Base-by-base conservation (phyloP, 2,329 filamentous ascomycete genomes). In the Penicillium sp. region DNA sequence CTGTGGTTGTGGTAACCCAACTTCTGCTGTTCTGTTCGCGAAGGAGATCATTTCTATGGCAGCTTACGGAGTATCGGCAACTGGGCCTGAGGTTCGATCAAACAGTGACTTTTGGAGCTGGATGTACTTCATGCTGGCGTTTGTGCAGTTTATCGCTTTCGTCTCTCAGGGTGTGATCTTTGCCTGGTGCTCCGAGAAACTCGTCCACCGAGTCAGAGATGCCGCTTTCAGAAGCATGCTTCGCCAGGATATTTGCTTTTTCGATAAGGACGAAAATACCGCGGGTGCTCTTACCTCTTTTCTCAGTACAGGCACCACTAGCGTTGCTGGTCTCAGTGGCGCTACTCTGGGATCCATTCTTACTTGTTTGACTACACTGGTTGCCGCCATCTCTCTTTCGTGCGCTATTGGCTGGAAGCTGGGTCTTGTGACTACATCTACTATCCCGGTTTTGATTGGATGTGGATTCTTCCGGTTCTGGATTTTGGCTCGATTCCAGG, bases 401-500 rank as follows among this genome's bases (percentile, higher is more conserved):
- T 91, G 90, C 65, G 78, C 82, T 4, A 91, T 88, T 68, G 87
- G 88, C 1, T 93, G 90, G 90, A 93, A 91, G 70, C 79, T 93
- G 9, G 85, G 87, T 0, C 74, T 91, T 0, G 86, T 84, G 0
- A 76, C 86, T 10, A 88, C 85, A 63, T 84, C 89, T 1, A 76
- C 79, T 0, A 70, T 84, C 53, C 83, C 83, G 0, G 70, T 81
- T 8, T 78, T 84, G 3, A 71, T 84, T 5, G 62, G 71, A 5
- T 79, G 81, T 14, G 79, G 79, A 3, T 84, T 79, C 58, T 71
- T 80, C 60, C 77, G 83, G 13, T 90, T 90, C 60, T 87, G 89
- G 63, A 79, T 85, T 64, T 77, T 87, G 59, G 42, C 50, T 35
- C 26, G 44, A 26, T 45, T 52, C n/a, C 29, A 52, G 19, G 35